phyloP scores from a whole-genome alignment of 768 basidiomycete species.

The Pisolithus microcarpus region DNA sequence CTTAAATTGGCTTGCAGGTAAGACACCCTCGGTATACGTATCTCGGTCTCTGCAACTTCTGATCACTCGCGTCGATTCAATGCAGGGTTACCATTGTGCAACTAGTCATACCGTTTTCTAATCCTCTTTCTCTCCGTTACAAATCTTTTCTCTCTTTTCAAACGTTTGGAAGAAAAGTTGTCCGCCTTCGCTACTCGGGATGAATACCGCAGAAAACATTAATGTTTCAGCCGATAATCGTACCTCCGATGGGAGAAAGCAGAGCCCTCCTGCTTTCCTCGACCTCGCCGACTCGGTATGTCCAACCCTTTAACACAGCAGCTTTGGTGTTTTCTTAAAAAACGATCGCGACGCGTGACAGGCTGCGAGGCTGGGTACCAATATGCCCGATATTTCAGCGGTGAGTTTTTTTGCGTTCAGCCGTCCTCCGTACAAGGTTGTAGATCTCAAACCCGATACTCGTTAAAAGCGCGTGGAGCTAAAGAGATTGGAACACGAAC shows the following conservation, averaged over 20 bases:
- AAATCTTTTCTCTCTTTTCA: conserved; percentile 51
- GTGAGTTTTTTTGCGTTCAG: conserved; percentile 40
- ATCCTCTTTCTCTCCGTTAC: conserved; percentile 39
- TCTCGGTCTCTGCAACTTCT: conserved; percentile 13
- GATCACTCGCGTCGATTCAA: conserved; percentile 16
- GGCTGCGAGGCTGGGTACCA: conserved; percentile 80
- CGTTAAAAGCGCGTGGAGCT: conserved; percentile 69
- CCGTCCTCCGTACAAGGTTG: not conserved
- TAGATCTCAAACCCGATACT: conserved; percentile 6
- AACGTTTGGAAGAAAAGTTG: conserved; percentile 45
- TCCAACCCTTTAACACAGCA: conserved; percentile 13
- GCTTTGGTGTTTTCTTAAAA: conserved; percentile 3
- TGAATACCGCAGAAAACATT: conserved; percentile 70
- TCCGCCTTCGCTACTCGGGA: conserved; percentile 42
- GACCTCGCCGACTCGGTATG: conserved; percentile 90
- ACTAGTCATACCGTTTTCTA: conserved; percentile 51
- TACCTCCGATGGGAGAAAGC: conserved; percentile 65
- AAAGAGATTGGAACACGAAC: conserved; percentile 81
- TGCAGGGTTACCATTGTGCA: conserved; percentile 60
- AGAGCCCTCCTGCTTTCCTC: conserved; percentile 86
- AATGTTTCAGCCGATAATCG: conserved; percentile 67
- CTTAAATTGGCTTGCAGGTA: conserved; percentile 68
- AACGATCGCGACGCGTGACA: conserved; percentile 21
- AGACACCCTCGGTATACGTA: conserved; percentile 12
- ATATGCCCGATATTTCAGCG: conserved; percentile 80